Conservation (phyloP, 257 asterid genomes). For the Solanum habrochaites region DNA sequence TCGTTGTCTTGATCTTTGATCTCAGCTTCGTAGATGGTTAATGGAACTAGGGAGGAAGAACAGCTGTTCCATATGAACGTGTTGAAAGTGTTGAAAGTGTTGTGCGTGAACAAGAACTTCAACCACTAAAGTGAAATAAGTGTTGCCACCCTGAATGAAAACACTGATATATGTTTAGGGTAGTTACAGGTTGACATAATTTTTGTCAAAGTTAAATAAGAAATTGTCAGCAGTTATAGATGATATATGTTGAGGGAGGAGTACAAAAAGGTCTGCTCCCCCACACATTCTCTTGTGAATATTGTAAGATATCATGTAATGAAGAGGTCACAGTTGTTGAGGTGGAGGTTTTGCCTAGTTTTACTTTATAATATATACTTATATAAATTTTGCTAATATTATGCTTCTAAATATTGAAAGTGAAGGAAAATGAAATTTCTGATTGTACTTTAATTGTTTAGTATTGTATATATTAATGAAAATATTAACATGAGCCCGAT, state of each 20-base stretch:
- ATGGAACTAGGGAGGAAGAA: constrained; percentile 39
- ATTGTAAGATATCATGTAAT: neutral
- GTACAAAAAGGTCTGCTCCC: neutral
- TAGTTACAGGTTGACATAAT: neutral
- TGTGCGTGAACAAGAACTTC: constrained; percentile 76
- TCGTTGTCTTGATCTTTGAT: constrained; percentile 33
- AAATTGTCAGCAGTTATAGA: neutral
- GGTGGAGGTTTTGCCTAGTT: neutral
- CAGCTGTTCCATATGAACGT: constrained; percentile 52
- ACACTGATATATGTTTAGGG: neutral
- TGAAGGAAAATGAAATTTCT: neutral
- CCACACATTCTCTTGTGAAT: neutral
- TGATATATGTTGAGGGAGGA: neutral
- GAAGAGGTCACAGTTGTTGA: neutral
- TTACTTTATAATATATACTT: too few relatives aligned
- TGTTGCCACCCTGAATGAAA: neutral
- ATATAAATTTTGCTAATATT: neutral
- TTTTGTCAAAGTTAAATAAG: neutral
- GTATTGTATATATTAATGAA: neutral
- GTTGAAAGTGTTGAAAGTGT: constrained; percentile 47
- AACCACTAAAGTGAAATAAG: constrained; percentile 36
- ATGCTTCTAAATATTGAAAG: neutral
- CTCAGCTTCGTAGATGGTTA: constrained; percentile 50
- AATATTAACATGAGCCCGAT: neutral
- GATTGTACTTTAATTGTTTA: too few relatives aligned